Evolutionary conservation across 805 yeast genomes (phyloP), one percentile per base, ranked within the genome.

Genomic region (Wickerhamiella parazyma): DNA sequence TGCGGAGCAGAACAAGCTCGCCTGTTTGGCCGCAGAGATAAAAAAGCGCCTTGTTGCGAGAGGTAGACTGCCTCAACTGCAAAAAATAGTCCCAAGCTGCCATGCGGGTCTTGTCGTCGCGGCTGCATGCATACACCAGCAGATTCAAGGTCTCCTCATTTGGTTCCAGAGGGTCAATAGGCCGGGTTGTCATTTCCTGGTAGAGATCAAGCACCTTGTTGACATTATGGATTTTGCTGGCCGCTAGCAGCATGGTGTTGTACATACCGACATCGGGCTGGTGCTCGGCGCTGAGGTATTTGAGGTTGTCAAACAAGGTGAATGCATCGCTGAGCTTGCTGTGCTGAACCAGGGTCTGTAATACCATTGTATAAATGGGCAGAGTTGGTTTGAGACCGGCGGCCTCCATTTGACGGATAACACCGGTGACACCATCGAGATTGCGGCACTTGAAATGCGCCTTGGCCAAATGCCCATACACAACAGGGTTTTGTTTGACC

Each of bases 251-350:
- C 67, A 86, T 73, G 5, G 80, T 72, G 46, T 78, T 76, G 59
- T 86, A 91, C 1, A 86, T 73, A 14, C 63, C 60, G 0, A 73
- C 54, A 38, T 76, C 80, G 0, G 97, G 95, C 40, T 73, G 70
- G 12, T 86, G 75, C 21, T 66, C 64, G 4, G 66, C 55, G 1
- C 91, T 75, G 51, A 80, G 59, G 57, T 83, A 89, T 56, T 85
- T 89, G 86, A 91, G 76, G 48, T 84, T 75, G 50, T 80, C 85
- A 61, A 91, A 91, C 2, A 82, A 65, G 36, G 76, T 76, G 45
- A 72, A 71, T 0, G 94, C 94, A 48, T 79, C 76, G 14, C 65
- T 58, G 48, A 68, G 73, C 44, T 71, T 45, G 56, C 63, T 41
- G 68, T 55, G 55, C 43, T 73, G 67, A 6, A 76, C 74, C 53